Base-by-base conservation (phyloP, 2,329 filamentous ascomycete genomes). In the Neoscytalidium dimidiatum region DNA sequence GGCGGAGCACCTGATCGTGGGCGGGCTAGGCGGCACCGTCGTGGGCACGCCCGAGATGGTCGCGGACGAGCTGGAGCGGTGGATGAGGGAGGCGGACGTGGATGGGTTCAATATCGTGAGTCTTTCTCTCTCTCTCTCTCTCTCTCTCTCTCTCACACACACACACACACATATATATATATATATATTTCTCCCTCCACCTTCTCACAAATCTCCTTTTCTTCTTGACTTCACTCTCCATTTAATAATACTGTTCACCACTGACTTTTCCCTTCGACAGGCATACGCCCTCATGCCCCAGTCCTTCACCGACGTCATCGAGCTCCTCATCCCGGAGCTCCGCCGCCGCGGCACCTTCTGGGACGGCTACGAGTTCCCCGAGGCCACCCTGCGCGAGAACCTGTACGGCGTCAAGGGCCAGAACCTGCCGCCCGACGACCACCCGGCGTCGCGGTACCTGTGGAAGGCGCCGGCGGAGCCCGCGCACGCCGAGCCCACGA, bases 41-140 rank as follows among this genome's bases (percentile, higher is more conserved):
- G 86, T 92, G 0, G 90, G 90, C 0, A 91, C 87, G 0, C 79
- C 89, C 0, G 74, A 81, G 17, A 84, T 86, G 68, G 88, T 92
- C 1, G 90, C 88, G 0, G 89, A 92, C 71, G 83, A 84, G 48
- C 80, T 92, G 64, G 87, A 92, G 75, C 76, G 80, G 0, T 92
- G 90, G 89, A 80, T 91, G 0, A 71, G 79, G 5, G 89, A 91
- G 72, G 88, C 87, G 0, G 90, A 91, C 68, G 84, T 92, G 0
- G 90, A 92, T 71, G 90, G 90, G 0, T 92, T 92, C 76, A 92
- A 92, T 71, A 83, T 92, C 73, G 88, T 88, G 73, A 78, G 85
- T 49, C 75, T 44, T 2, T 11, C 3, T 8, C 9, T 49, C 4
- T 17, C 13, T 13, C n/a, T 31, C 48, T 13, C 19, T 26, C 6